Conservation (phyloP, 768 basidiomycete genomes). For the Coprinopsis strossmayeri region DNA sequence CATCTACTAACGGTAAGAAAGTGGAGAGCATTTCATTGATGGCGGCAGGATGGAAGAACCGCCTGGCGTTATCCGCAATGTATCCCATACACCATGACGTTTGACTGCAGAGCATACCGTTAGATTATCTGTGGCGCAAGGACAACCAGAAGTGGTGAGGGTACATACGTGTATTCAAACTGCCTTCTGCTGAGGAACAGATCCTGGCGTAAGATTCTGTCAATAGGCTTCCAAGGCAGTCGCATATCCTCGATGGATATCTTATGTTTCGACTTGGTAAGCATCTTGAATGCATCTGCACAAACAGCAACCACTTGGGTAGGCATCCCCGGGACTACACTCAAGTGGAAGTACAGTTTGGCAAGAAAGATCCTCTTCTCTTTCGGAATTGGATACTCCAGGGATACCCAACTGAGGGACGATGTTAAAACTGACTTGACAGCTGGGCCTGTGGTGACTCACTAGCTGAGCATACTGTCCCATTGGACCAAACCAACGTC, state of each 20-base stretch:
- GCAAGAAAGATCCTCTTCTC: slow-evolving; percentile 68
- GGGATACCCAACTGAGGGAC: slow-evolving; percentile 63
- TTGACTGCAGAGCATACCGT: slow-evolving; percentile 37
- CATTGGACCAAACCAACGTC: slow-evolving; percentile 76
- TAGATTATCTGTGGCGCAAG: slow-evolving; percentile 1
- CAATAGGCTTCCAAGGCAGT: slow-evolving; percentile 79
- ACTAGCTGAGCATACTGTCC: slow-evolving; percentile 74
- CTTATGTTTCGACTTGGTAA: slow-evolving; percentile 68
- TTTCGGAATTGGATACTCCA: slow-evolving; percentile 85
- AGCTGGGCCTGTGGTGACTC: slow-evolving; percentile 22
- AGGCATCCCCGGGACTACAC: slow-evolving; percentile 72
- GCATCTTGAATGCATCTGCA: slow-evolving; percentile 51
- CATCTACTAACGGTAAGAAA: slow-evolving; percentile 75
- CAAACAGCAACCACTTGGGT: slow-evolving; percentile 60
- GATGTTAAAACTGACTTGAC: slow-evolving; percentile 6
- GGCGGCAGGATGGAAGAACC: slow-evolving; percentile 87
- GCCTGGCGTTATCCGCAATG: slow-evolving; percentile 57
- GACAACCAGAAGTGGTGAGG: not conserved
- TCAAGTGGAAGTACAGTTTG: slow-evolving; percentile 73
- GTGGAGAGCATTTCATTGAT: slow-evolving; percentile 84
- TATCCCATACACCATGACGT: slow-evolving; percentile 74
- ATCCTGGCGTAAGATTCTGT: slow-evolving; percentile 61
- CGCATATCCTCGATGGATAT: slow-evolving; percentile 72
- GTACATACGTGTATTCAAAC: slow-evolving; percentile 68
- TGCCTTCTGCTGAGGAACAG: slow-evolving; percentile 72